Conservation (phyloP, 495 filamentous ascomycete genomes). For the Penicillium goetzii region DNA sequence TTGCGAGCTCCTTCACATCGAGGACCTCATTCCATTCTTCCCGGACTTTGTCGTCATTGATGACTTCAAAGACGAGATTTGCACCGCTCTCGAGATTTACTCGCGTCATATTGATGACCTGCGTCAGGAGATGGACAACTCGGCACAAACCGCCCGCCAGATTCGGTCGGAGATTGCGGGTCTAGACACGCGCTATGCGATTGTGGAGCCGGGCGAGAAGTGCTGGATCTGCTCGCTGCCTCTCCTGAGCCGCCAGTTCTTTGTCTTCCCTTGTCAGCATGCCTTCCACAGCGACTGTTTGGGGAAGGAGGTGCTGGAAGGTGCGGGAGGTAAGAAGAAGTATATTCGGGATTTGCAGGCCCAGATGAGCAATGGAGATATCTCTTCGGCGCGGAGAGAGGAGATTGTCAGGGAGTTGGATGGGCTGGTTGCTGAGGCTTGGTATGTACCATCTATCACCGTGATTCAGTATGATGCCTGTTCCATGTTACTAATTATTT, state of each 20-base stretch:
- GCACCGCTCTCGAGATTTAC: constrained; percentile 89
- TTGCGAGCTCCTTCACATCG: constrained; percentile 89
- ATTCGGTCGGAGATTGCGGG: constrained; percentile 84
- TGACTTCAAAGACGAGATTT: constrained; percentile 98
- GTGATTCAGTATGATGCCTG: background rate
- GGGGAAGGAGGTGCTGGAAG: constrained; percentile 77
- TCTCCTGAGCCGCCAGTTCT: constrained; percentile 87
- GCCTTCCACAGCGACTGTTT: constrained; percentile 95
- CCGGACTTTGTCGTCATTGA: constrained; percentile 99
- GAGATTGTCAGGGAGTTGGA: constrained; percentile 87
- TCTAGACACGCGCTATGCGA: constrained; percentile 87
- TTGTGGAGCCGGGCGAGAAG: constrained; percentile 94
- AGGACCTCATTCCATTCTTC: constrained; percentile 97
- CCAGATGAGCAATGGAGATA: constrained; percentile 72
- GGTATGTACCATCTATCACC: constrained; percentile 55
- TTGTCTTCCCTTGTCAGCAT: constrained; percentile 97
- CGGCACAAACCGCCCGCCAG: constrained; percentile 79
- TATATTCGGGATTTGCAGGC: constrained; percentile 84
- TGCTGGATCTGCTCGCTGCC: constrained; percentile 88
- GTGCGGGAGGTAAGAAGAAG: constrained; percentile 70
- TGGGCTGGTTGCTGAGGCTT: constrained; percentile 76
- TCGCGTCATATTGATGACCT: constrained; percentile 83
- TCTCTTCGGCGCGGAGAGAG: constrained; percentile 69
- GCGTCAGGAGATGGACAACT: constrained; percentile 96
- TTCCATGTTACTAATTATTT: constrained; percentile 19